Evolutionary conservation across 495 filamentous ascomycete species (phyloP).

Genomic region (Cryomyces antarcticus): DNA sequence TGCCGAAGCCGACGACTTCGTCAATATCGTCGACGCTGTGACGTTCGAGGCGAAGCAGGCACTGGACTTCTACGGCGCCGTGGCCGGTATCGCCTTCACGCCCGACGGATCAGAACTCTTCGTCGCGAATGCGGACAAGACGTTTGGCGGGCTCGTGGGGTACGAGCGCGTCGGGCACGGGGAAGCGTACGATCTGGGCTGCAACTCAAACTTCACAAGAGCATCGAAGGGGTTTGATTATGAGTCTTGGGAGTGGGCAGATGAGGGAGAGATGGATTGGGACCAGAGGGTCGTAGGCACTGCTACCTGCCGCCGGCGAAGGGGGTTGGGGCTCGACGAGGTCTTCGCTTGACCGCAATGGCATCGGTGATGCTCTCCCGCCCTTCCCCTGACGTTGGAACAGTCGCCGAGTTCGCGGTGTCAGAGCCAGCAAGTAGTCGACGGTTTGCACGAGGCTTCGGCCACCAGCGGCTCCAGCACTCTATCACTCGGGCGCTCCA

Average conservation of each 20-base stretch:
- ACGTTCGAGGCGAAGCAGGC: constrained; percentile 46
- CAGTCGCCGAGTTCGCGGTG: no score
- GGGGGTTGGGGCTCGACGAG: background rate
- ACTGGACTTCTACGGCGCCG: constrained; percentile 70
- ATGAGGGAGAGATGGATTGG: background rate
- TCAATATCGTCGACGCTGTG: constrained; percentile 58
- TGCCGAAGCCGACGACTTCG: constrained; percentile 67
- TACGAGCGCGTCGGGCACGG: constrained; percentile 40
- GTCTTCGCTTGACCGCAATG: background rate
- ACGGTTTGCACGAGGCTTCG: no score
- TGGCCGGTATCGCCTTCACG: constrained; percentile 56
- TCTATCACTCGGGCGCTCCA: no score
- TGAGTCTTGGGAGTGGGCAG: background rate
- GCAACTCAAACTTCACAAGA: background rate
- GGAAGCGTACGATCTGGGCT: background rate
- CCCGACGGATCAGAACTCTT: constrained; percentile 51
- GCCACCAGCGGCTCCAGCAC: no score
- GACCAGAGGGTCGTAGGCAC: background rate
- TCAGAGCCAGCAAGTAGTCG: no score
- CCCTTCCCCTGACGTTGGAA: no score
- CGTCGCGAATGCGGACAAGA: constrained; percentile 53
- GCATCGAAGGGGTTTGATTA: background rate
- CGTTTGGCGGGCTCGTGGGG: constrained; percentile 63
- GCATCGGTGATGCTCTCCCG: no score
- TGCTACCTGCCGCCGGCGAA: background rate